A percentile compares a stretch with the other conserved stretches of the same genome.
phyloP scores from a whole-genome alignment of 202 grass and related monocot genomes.

The Bolboschoenoplectus hybrid region DNA sequence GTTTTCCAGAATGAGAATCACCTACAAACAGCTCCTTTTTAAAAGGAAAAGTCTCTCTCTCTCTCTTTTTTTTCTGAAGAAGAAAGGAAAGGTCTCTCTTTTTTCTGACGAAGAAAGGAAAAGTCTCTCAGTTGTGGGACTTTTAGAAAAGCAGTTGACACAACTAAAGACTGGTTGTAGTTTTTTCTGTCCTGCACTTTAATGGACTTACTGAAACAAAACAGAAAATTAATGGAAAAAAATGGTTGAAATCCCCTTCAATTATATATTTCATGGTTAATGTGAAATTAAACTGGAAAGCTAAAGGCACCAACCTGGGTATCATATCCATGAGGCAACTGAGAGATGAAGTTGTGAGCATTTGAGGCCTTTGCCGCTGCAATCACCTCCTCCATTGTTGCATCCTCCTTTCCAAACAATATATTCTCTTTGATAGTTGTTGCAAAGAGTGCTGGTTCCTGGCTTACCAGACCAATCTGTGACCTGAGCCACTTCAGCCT shows the following conservation, averaged over 20 bases:
- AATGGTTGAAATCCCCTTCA: background rate
- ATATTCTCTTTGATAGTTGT: slow-evolving; percentile 91
- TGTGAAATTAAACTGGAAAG: background rate
- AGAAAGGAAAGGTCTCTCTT: background rate
- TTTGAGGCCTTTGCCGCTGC: slow-evolving; percentile 73
- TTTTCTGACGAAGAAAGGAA: background rate
- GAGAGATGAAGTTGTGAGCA: slow-evolving; percentile 98
- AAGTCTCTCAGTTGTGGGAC: slow-evolving; percentile 10
- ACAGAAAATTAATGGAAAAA: slow-evolving; percentile 3
- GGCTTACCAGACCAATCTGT: slow-evolving; percentile 93
- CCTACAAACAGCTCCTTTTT: slow-evolving; percentile 8
- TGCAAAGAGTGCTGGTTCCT: slow-evolving; percentile 93
- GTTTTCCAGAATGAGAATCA: slow-evolving; percentile 9
- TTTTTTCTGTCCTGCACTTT: background rate
- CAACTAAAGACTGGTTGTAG: slow-evolving; percentile 23
- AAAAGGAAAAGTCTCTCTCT: background rate
- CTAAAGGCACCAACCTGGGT: slow-evolving; percentile 59
- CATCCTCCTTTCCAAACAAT: slow-evolving; percentile 91
- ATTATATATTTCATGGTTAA: background rate
- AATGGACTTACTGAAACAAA: background rate
- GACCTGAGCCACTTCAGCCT: slow-evolving; percentile 82
- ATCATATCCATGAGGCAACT: slow-evolving; percentile 85
- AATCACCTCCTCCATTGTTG: slow-evolving; percentile 72
- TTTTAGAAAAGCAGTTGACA: slow-evolving; percentile 35
- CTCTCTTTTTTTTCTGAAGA: background rate